Evolutionary conservation across 164 flowering plant genomes (phyloP).

Genomic region (Vitis riparia): DNA sequence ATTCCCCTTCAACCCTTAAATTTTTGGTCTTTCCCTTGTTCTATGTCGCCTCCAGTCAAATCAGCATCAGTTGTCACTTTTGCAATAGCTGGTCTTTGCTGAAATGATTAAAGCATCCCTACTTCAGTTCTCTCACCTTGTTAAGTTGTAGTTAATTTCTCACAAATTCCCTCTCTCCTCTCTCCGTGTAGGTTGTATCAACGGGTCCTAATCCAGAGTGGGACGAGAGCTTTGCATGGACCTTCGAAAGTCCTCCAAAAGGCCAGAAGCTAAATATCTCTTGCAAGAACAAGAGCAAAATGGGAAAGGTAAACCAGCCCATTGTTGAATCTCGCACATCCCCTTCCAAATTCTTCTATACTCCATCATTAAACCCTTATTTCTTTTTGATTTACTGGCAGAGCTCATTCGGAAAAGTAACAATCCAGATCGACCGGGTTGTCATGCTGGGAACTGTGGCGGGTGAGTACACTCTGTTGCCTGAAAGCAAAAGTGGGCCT

Average conservation of each 20-base stretch:
- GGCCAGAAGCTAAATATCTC: constrained; percentile 99
- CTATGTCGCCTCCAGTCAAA: too few species aligned
- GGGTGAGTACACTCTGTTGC: constrained; percentile 86
- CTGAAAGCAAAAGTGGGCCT: constrained; percentile 88
- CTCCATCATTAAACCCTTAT: background rate
- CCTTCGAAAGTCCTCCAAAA: constrained; percentile 95
- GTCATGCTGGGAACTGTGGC: constrained; percentile 95
- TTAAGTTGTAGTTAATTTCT: too few species aligned
- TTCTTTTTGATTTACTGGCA: constrained; percentile 29
- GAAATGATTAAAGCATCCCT: too few species aligned
- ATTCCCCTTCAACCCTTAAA: too few species aligned
- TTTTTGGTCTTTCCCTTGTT: too few species aligned
- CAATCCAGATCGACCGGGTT: constrained; percentile 93
- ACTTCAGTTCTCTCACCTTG: constrained; percentile 15
- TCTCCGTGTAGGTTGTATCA: constrained; percentile 50
- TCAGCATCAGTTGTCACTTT: too few species aligned
- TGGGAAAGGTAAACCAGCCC: constrained; percentile 81
- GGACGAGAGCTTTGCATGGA: constrained; percentile 93
- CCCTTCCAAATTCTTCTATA: background rate
- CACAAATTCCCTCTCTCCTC: too few species aligned
- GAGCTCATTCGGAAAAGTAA: constrained; percentile 96
- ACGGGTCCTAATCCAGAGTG: constrained; percentile 96
- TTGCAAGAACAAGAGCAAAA: constrained; percentile 99
- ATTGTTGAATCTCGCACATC: background rate
- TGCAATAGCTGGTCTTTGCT: too few species aligned